Conservation (phyloP, 2,329 filamentous ascomycete genomes). For the Ceratocystis diversiconidia region DNA sequence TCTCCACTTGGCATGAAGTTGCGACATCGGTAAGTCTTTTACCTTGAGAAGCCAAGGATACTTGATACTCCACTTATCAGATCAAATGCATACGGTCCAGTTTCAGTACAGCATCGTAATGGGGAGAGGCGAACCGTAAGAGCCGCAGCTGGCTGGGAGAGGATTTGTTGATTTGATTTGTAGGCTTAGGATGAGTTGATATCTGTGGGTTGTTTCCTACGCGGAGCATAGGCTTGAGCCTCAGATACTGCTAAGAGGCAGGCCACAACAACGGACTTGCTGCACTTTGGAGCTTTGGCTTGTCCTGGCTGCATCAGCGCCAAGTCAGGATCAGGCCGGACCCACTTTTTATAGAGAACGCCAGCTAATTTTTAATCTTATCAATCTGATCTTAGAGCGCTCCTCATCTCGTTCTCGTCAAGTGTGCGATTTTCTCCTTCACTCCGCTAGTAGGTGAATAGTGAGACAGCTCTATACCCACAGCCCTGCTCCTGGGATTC, state of each 20-base stretch:
- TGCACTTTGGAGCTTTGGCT: background rate
- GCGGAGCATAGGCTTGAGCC: too few species aligned
- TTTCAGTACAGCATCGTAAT: background rate
- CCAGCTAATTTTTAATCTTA: constrained; percentile 27
- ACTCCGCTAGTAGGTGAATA: background rate
- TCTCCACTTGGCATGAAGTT: background rate
- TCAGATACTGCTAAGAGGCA: too few species aligned
- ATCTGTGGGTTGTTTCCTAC: too few species aligned
- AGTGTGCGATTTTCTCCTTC: background rate
- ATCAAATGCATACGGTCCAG: background rate
- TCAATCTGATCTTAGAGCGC: constrained; percentile 30
- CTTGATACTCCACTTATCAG: background rate
- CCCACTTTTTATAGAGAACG: background rate
- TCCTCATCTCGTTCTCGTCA: constrained; percentile 12
- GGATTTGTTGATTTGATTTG: background rate
- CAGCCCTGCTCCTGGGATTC: background rate
- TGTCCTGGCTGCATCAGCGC: background rate
- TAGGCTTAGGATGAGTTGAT: background rate
- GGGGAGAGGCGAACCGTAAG: background rate
- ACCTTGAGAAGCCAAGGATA: background rate
- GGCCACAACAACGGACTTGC: background rate
- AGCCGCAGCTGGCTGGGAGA: too few species aligned
- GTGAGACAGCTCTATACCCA: too few species aligned
- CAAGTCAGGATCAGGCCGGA: background rate
- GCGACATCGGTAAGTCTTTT: background rate